Conservation (phyloP, 2,329 filamentous ascomycete species). For the Colletotrichum coccodes region DNA sequence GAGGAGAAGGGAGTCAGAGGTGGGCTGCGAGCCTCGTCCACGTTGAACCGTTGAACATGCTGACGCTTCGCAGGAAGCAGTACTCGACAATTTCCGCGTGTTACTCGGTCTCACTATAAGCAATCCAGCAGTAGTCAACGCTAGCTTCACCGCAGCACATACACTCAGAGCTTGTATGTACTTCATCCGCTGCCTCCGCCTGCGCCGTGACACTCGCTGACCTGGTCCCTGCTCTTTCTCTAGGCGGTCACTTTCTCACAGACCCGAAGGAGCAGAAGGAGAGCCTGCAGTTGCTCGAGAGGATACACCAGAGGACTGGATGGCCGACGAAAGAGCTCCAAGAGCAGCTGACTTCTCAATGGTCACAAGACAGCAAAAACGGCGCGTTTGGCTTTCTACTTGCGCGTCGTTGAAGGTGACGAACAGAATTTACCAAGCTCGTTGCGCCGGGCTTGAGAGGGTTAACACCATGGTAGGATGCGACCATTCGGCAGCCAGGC, state of each 20-base stretch:
- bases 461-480: no score
- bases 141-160: slow-evolving; percentile 40
- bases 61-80: slow-evolving; percentile 31
- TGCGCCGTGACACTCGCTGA: not conserved
- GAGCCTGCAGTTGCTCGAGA: not conserved
- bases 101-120: slow-evolving; percentile 40
- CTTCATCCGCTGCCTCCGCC: not conserved
- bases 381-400: slow-evolving; percentile 5
- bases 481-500: no score
- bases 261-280: slow-evolving; percentile 13
- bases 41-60: not conserved
- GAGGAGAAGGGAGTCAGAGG: slow-evolving; percentile 34
- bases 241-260: slow-evolving; percentile 6
- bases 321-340: slow-evolving; percentile 17
- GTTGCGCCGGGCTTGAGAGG: no score
- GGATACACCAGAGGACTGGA: not conserved
- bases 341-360: not conserved
- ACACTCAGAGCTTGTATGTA: slow-evolving; percentile 38
- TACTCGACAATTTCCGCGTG: slow-evolving; percentile 36
- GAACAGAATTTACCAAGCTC: no score
- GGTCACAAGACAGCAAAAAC: slow-evolving; percentile 4
- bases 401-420: no score
- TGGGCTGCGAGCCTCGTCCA: not conserved
- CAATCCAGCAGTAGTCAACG: slow-evolving; percentile 37
- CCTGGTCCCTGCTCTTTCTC: not conserved